These are phyloP conservation scores for Prunus mira DNA, from an alignment of 306 rosid species.

Conservation along the genomic window DNA sequence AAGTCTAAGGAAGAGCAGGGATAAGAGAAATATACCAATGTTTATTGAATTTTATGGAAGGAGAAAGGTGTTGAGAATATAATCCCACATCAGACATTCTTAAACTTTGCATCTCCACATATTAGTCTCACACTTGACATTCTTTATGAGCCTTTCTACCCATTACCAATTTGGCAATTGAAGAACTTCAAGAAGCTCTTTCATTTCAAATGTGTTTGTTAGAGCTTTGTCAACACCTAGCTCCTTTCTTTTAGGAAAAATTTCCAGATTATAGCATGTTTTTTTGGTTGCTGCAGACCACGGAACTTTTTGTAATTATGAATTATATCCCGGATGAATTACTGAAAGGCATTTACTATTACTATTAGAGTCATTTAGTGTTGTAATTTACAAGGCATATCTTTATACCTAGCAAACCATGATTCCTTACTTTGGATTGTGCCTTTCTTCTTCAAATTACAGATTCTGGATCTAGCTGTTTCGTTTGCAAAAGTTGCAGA, in stretches of 20 bases:
- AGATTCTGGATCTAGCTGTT: slow-evolving; percentile 82
- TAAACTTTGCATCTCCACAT: background rate
- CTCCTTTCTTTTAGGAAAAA: background rate
- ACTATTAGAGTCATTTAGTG: background rate
- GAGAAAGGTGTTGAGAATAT: background rate
- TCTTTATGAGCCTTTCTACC: background rate
- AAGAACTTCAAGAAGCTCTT: background rate
- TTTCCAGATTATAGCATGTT: background rate
- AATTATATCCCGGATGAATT: background rate
- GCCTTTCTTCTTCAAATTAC: slow-evolving; percentile 21
- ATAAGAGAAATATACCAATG: background rate
- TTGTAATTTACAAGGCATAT: background rate
- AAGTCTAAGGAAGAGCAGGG: background rate
- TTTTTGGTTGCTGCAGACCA: background rate
- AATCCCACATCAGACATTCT: background rate
- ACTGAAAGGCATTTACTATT: background rate
- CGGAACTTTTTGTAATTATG: background rate
- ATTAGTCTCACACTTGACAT: too few relatives aligned
- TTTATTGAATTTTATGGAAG: background rate
- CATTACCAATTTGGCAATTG: too few relatives aligned
- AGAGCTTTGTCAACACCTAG: background rate
- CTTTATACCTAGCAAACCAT: background rate
- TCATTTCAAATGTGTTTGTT: background rate
- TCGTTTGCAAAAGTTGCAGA: slow-evolving; percentile 95
- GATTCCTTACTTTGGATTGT: slow-evolving; percentile 21